A percentile compares a stretch with the other conserved stretches of the same genome.
Evolutionary conservation across 805 yeast species (phyloP).

Genomic region (Zygosaccharomyces bailii): DNA sequence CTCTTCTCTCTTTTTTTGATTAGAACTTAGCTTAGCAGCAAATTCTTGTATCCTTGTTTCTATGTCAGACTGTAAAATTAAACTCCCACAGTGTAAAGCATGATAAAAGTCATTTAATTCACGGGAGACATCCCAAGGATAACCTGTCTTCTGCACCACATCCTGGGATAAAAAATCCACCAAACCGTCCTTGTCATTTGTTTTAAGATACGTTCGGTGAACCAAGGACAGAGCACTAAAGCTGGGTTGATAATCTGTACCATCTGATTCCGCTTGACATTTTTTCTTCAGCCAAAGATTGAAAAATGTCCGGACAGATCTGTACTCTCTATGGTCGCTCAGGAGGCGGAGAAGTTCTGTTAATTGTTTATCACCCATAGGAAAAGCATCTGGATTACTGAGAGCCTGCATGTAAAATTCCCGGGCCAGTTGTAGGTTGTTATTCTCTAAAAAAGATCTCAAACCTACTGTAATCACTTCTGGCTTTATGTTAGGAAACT

Average conservation of each 20-base stretch:
- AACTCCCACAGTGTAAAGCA: conserved; percentile 7
- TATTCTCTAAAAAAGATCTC: conserved; percentile 27
- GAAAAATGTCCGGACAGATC: conserved; percentile 22
- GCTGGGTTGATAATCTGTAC: conserved; percentile 13
- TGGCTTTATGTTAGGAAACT: conserved; percentile 22
- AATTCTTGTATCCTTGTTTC: conserved; percentile 11
- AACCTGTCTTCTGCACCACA: conserved; percentile 16
- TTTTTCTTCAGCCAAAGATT: conserved; percentile 26
- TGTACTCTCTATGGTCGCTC: conserved; percentile 18
- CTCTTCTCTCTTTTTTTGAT: conserved; percentile 10
- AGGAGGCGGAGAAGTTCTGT: conserved; percentile 21
- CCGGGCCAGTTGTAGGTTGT: conserved; percentile 29
- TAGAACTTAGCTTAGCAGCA: conserved; percentile 1
- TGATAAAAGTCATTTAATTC: conserved; percentile 21
- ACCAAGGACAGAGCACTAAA: conserved; percentile 18
- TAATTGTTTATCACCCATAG: conserved; percentile 21
- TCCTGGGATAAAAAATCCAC: conserved; percentile 17
- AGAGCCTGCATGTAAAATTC: conserved; percentile 33
- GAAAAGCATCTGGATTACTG: conserved; percentile 31
- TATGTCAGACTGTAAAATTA: not conserved
- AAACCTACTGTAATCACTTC: conserved; percentile 26
- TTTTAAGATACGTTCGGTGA: conserved; percentile 22
- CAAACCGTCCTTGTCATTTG: conserved; percentile 13
- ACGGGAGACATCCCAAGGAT: conserved; percentile 16
- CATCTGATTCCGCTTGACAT: conserved; percentile 3